These are phyloP conservation scores for Solanum gracilifrons DNA, from an alignment of 257 asterid genomes.

Conservation along the genomic window DNA sequence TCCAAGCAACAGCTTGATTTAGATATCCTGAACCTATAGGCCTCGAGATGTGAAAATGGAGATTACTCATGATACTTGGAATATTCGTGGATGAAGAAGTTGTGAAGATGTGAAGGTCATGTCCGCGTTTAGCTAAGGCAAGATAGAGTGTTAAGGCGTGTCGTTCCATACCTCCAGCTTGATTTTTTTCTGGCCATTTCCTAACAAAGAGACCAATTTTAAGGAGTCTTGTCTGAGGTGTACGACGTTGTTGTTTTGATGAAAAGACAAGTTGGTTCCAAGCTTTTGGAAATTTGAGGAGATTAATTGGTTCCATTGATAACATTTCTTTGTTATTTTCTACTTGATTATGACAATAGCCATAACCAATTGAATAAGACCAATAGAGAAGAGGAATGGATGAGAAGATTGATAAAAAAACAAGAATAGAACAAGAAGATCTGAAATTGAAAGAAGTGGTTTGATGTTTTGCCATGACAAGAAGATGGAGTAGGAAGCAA, in stretches of 20 bases:
- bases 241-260: conserved; percentile 21
- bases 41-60: conserved; percentile 43
- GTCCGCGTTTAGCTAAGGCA: conserved; percentile 42
- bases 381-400: conserved; percentile 28
- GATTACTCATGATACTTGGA: conserved; percentile 7
- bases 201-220: conserved; percentile 58
- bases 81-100: not conserved
- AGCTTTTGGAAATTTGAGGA: conserved; percentile 35
- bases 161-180: conserved; percentile 62
- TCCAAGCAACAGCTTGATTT: conserved; percentile 53
- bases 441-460: not conserved
- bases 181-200: conserved; percentile 56
- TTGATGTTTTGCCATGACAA: conserved; percentile 26
- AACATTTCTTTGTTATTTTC: not conserved
- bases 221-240: conserved; percentile 10
- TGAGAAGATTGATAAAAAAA: conserved; percentile 29
- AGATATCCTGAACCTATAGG: conserved; percentile 55
- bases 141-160: conserved; percentile 29
- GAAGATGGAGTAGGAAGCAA: not conserved
- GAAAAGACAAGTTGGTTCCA: conserved; percentile 51
- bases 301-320: conserved; percentile 13
- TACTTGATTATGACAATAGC: not conserved
- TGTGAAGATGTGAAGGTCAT: conserved; percentile 56
- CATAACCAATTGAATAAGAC: conserved; percentile 9
- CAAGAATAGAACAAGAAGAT: conserved; percentile 3